Evolutionary conservation across 2,329 filamentous ascomycete genomes (phyloP), one percentile per base, ranked within the genome.

Genomic region (Apiospora malaysiana): DNA sequence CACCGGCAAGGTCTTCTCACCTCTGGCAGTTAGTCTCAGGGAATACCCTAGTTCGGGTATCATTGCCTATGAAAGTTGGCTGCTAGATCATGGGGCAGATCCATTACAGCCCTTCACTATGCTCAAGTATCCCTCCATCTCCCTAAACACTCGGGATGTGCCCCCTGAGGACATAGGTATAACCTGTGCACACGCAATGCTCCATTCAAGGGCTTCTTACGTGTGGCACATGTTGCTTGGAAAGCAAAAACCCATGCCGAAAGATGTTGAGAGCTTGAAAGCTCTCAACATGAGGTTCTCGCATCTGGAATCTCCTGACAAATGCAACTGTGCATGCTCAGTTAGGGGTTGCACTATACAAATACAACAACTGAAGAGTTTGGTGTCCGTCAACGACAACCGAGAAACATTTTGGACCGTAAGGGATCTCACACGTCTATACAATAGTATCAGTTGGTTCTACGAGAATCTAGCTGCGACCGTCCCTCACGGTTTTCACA

Each of bases 1-100:
- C 3, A 3, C 7, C 2, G 12, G 3, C n/a, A 7, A 25, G 8
- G 1, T 2, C 5, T 1, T 7, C 4, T 4, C 16, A n/a, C 45
- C 18, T 18, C 45, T n/a, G 21, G 18, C n/a, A n/a, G n/a, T n/a
- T n/a, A n/a, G n/a, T n/a, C n/a, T n/a, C n/a, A n/a, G n/a, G n/a
- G n/a, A n/a, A n/a, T n/a, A n/a, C n/a, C n/a, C n/a, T n/a, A n/a
- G n/a, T n/a, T n/a, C n/a, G n/a, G n/a, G n/a, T n/a, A n/a, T n/a
- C n/a, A n/a, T n/a, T n/a, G n/a, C 45, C 7, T 47, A 47, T n/a
- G 4, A 8, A 5, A n/a, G 6, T n/a, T 47, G 45, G 45, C 45
- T 47, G 2, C 5, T 47, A n/a, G 45, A 47, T 16, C 45, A 47
- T n/a, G 45, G 45, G 4, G 45, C 45, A n/a, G 9, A 21, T 23